phyloP scores from a whole-genome alignment of 1,139 yeast genomes.

The Suhomyces kunorum region DNA sequence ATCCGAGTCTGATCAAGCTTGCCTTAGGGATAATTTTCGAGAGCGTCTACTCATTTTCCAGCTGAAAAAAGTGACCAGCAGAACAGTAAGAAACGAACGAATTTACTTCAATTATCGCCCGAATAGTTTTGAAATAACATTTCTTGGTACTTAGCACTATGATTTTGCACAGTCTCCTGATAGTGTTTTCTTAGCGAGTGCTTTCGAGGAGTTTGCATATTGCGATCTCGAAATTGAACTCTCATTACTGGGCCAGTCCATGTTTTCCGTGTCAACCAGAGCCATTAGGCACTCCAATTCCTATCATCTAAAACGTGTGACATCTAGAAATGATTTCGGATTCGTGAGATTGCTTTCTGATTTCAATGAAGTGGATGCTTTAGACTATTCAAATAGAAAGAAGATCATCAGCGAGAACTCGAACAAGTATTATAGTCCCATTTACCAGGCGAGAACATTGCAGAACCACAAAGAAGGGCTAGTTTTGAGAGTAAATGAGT shows the following conservation, averaged over 20 bases:
- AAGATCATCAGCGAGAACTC: constrained; percentile 10
- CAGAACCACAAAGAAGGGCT: constrained; percentile 1
- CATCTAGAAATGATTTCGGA: not conserved
- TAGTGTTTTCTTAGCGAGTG: too few species aligned
- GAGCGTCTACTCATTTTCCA: too few species aligned
- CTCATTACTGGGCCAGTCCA: too few species aligned
- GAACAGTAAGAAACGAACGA: too few species aligned
- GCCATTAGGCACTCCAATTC: not conserved
- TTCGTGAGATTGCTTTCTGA: not conserved
- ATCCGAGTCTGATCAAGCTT: too few species aligned
- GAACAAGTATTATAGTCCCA: constrained; percentile 22
- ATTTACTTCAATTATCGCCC: too few species aligned
- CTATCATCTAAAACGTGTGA: not conserved
- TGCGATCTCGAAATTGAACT: not conserved
- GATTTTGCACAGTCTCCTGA: too few species aligned
- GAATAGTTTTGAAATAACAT: too few species aligned
- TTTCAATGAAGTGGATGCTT: constrained; percentile 9
- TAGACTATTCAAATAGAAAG: constrained; percentile 15
- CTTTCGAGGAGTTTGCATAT: not conserved
- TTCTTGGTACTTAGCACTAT: too few species aligned
- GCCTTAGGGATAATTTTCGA: too few species aligned
- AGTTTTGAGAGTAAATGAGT: constrained; percentile 21
- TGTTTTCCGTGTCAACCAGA: not conserved
- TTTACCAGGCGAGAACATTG: constrained; percentile 16
- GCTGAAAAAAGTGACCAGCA: too few species aligned